These are phyloP conservation scores for Macaranga tanarius DNA, from an alignment of 441 rosid species.

Conservation along the genomic window DNA sequence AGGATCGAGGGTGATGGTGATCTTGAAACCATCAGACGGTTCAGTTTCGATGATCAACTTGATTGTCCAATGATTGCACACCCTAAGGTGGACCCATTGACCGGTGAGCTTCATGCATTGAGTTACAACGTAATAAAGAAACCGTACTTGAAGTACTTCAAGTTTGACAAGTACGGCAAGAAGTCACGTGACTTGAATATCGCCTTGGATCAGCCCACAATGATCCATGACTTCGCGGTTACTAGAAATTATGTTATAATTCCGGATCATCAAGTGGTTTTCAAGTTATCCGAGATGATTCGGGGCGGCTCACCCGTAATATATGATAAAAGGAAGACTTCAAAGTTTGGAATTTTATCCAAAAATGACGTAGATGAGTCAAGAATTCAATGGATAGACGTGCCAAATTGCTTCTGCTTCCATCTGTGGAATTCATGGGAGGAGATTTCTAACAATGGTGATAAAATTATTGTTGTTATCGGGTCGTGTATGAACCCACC, in stretches of 20 bases:
- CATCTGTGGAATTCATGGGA: constrained; percentile 85
- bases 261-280: constrained; percentile 71
- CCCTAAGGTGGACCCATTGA: constrained; percentile 63
- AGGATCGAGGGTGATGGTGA: constrained; percentile 46
- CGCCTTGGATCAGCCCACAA: constrained; percentile 46
- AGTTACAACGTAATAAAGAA: constrained; percentile 53
- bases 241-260: constrained; percentile 53
- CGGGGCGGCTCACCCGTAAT: constrained; percentile 74
- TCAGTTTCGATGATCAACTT: constrained; percentile 50
- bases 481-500: constrained; percentile 81
- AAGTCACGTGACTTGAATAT: constrained; percentile 52
- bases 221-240: constrained; percentile 73
- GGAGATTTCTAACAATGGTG: constrained; percentile 39
- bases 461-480: constrained; percentile 40
- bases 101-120: constrained; percentile 56
- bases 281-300: constrained; percentile 62
- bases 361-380: constrained; percentile 41
- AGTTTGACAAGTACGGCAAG: constrained; percentile 43
- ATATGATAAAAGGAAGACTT: constrained; percentile 42
- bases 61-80: constrained; percentile 60
- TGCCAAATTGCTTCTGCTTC: constrained; percentile 60
- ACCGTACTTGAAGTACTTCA: constrained; percentile 59
- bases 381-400: constrained; percentile 49
- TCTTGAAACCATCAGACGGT: constrained; percentile 57
- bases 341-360: constrained; percentile 51